Base-by-base conservation (phyloP, 495 filamentous ascomycete genomes). In the Talaromyces trachyspermus region DNA sequence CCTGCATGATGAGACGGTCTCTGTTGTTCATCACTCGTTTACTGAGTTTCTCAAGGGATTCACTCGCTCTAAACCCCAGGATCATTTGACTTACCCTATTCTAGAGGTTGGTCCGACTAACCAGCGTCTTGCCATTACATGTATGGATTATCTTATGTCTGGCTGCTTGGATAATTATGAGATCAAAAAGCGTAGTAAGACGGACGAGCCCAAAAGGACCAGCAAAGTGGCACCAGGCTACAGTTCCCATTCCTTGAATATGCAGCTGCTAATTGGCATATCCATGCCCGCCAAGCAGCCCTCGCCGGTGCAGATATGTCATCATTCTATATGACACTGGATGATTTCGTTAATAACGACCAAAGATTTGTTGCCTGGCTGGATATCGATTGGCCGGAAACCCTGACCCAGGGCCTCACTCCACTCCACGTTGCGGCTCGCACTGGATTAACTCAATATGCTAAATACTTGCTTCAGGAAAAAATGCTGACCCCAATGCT, bases 1-100 rank as follows among this genome's bases (percentile, higher is more conserved):
- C 15, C 56, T 66, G 1, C 58, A 65, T 2, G 70, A 79, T 46
- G 74, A 74, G 43, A 70, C 66, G 0, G 55, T 78, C 7, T 62
- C 50, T n/a, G 61, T 77, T 2, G 63, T 79, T 11, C 76, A 79
- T 44, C 76, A 78, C 54, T 74, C 72, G 5, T 63, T 79, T 20
- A 76, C 72, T 2, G 76, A 77, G 49, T 77, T 66, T 56, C 58
- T 77, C n/a, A 32, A 51, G 14, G 49, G 50, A 15, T 15, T 20
- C 18, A 51, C 44, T 15, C 48, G 50, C 22, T 44, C 30, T 19
- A 25, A 2, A 2, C 25, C 9, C 3, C 9, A 19, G 12, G 40
- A 45, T 49, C 26, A 40, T 18, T 25, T 27, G 38, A 37, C 36
- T 18, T 51, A 42, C 20, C 46, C 48, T 8, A 30, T 51, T 24